Conservation (phyloP, 192 early-diverging fungal genomes). For the Umbelopsis sp. region DNA sequence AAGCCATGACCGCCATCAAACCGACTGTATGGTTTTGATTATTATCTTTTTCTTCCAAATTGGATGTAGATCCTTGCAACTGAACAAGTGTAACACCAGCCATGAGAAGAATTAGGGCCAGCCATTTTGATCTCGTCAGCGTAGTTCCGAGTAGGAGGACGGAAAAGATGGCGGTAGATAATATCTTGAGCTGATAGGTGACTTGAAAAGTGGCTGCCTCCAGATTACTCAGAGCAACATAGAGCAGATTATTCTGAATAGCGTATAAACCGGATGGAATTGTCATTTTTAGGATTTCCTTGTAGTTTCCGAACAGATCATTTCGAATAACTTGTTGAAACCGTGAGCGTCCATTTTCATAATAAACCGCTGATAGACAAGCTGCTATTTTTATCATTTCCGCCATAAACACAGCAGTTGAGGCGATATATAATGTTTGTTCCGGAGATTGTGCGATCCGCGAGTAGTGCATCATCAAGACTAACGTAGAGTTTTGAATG, state of each 20-base stretch:
- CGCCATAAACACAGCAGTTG: constrained; percentile 44
- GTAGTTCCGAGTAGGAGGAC: constrained; percentile 65
- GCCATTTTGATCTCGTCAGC: constrained; percentile 67
- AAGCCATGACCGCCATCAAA: constrained; percentile 63
- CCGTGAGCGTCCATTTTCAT: constrained; percentile 17
- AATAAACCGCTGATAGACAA: constrained; percentile 15
- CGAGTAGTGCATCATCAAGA: constrained; percentile 62
- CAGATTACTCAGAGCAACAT: constrained; percentile 69
- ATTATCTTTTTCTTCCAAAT: constrained; percentile 21
- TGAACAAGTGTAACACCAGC: constrained; percentile 79
- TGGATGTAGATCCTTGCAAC: constrained; percentile 47
- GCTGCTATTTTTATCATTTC: constrained; percentile 9
- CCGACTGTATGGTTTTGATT: constrained; percentile 57
- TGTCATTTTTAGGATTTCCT: constrained; percentile 57
- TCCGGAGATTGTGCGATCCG: constrained; percentile 32
- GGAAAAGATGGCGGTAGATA: constrained; percentile 82
- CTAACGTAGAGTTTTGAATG: constrained; percentile 54
- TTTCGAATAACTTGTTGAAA: constrained; percentile 33
- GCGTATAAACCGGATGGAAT: constrained; percentile 76
- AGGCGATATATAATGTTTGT: constrained; percentile 45
- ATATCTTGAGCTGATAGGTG: constrained; percentile 85
- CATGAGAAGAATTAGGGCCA: constrained; percentile 70
- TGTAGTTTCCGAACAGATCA: constrained; percentile 42
- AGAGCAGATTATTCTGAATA: constrained; percentile 83
- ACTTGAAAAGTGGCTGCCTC: constrained; percentile 87